Evolutionary conservation across 2,329 filamentous ascomycete species (phyloP).

Genomic region (Paramyrothecium sp.): DNA sequence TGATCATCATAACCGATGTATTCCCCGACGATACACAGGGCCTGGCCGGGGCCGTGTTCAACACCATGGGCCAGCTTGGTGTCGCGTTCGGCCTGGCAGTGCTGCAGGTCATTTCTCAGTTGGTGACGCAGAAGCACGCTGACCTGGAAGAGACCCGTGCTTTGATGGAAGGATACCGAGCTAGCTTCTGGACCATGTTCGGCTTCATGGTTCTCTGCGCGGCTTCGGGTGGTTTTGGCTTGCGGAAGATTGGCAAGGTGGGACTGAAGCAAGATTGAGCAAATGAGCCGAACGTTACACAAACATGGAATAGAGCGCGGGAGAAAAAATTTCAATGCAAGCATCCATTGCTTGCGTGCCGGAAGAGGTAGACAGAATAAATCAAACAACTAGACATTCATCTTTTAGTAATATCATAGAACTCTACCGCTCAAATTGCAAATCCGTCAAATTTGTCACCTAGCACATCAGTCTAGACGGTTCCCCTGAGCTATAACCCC

Average conservation of each 20-base stretch:
- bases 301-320: no score
- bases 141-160: slow-evolving; percentile 14
- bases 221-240: slow-evolving; percentile 4
- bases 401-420: no score
- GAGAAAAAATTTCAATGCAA: no score
- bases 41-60: slow-evolving; percentile 57
- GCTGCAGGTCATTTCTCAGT: slow-evolving; percentile 34
- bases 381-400: no score
- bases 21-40: slow-evolving; percentile 53
- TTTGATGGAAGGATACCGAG: slow-evolving; percentile 41
- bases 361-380: no score
- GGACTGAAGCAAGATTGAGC: slow-evolving; percentile 9
- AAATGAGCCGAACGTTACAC: no score
- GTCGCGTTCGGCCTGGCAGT: slow-evolving; percentile 39
- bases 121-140: slow-evolving; percentile 24
- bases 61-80: slow-evolving; percentile 52
- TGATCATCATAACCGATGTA: slow-evolving; percentile 47
- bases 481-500: no score
- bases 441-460: no score
- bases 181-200: slow-evolving; percentile 43
- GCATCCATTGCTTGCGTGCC: no score
- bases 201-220: slow-evolving; percentile 24
- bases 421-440: no score
- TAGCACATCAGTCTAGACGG: no score
- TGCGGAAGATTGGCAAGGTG: slow-evolving; percentile 10